Conservation (phyloP, 192 early-diverging fungal species). For the Allomyces macrogynus region DNA sequence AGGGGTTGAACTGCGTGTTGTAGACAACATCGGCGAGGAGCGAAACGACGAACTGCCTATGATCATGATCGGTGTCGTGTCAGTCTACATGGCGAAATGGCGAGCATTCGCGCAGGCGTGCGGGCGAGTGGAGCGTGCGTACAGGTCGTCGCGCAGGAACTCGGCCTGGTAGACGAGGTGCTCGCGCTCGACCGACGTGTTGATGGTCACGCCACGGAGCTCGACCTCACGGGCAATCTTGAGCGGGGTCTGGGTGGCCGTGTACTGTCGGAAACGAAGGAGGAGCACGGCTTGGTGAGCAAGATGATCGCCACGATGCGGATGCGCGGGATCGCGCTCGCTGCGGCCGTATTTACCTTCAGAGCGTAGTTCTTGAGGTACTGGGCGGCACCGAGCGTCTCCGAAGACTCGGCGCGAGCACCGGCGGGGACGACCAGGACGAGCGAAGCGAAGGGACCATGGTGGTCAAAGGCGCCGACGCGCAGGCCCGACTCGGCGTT, state of each 20-base stretch:
- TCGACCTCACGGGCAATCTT: constrained; percentile 77
- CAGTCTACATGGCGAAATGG: constrained; percentile 2
- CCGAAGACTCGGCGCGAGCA: constrained; percentile 53
- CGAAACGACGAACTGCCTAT: background rate
- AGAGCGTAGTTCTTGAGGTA: constrained; percentile 76
- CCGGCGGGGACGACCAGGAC: constrained; percentile 79
- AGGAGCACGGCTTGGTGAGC: background rate
- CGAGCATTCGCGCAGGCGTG: constrained; percentile 1
- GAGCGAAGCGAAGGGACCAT: constrained; percentile 49
- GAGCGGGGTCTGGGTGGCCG: constrained; percentile 57
- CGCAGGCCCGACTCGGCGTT: background rate
- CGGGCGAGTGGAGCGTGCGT: constrained; percentile 12
- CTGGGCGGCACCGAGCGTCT: constrained; percentile 65
- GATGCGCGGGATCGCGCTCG: background rate
- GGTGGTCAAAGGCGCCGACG: constrained; percentile 15
- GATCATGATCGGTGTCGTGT: background rate
- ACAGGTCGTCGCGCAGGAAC: constrained; percentile 79
- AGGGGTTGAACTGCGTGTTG: constrained; percentile 56
- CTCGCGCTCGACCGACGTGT: constrained; percentile 62
- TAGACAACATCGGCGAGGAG: constrained; percentile 56
- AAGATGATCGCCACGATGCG: constrained; percentile 1
- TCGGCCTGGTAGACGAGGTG: constrained; percentile 65
- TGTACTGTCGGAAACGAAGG: constrained; percentile 28
- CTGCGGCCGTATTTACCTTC: constrained; percentile 31
- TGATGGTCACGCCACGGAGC: constrained; percentile 67